A percentile compares a stretch with the other conserved stretches of the same genome.
These are phyloP conservation scores for Nitzschia putrida DNA, from an alignment of 108 stramenopile species.

Conservation along the genomic window DNA sequence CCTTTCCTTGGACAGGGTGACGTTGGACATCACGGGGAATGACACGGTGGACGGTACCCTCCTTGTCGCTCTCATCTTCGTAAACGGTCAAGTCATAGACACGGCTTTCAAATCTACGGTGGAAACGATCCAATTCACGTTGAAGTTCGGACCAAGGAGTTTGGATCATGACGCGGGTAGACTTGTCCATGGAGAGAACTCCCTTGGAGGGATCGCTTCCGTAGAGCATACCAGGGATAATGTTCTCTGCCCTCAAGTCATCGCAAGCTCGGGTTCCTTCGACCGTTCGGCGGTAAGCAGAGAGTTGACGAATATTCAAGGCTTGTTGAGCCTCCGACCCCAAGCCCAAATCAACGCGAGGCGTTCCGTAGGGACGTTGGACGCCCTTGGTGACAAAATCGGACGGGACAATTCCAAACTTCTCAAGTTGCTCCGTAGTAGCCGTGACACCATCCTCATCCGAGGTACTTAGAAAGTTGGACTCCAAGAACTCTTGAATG, in stretches of 20 bases:
- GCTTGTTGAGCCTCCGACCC: constrained; percentile 35
- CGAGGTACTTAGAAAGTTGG: constrained; percentile 24
- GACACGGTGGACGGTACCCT: constrained; percentile 70
- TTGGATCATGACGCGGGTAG: constrained; percentile 57
- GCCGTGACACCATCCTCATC: constrained; percentile 24
- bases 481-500: constrained; percentile 28
- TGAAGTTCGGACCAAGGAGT: constrained; percentile 75
- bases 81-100: constrained; percentile 81
- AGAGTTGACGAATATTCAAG: constrained; percentile 37
- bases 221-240: constrained; percentile 78
- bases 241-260: constrained; percentile 45
- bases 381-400: not conserved
- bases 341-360: constrained; percentile 26
- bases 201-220: constrained; percentile 69
- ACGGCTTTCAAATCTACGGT: constrained; percentile 54
- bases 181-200: constrained; percentile 43
- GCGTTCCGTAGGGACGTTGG: constrained; percentile 25
- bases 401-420: constrained; percentile 24
- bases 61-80: constrained; percentile 49
- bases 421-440: constrained; percentile 15
- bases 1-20: constrained; percentile 70
- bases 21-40: constrained; percentile 66
- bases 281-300: constrained; percentile 20
- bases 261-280: constrained; percentile 28
- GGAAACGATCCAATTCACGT: constrained; percentile 75